Evolutionary conservation across 768 basidiomycete species (phyloP), one percentile per base, ranked within the genome.

Genomic region (Dioszegia aurantiaca): DNA sequence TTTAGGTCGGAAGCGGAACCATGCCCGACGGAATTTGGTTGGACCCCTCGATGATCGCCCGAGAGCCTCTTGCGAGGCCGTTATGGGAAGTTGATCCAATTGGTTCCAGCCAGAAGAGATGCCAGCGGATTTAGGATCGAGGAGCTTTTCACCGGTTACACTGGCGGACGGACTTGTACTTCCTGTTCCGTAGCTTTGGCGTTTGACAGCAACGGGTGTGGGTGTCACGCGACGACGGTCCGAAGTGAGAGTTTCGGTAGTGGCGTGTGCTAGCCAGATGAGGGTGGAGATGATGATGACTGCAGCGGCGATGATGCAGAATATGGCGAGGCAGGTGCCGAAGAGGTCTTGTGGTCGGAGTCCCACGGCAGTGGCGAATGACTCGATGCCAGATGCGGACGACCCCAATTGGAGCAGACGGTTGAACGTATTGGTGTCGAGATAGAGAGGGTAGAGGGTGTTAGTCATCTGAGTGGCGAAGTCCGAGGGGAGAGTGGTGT

Each of bases 291-390:
- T 69, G 17, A 82, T 78, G 62, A 89, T 82, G n/a, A 86, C 84
- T 10, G 80, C 86, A 0, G 83, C 88, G 28, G 88, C 77, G 63
- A 95, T 86, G 19, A 83, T 81, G 48, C 95, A 82, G 79, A 95
- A 94, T 53, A 97, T 78, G 37, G 84, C 79, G n/a, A 92, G 78
- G 74, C 88, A 91, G 51, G 87, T 85, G 21, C 83, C 83, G 69
- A 95, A 90, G 45, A 92, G 80, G 70, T 95, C 88, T 68, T 85
- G 81, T 1, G 88, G 87, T 12, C 85, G 84, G 4, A 98, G 72
- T 28, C 94, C 95, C 40, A 94, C 79, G 12, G 88, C 82, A 70
- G 86, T 86, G 1, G 92, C 89, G 72, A 93, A 93, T 1, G 88
- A 86, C 16, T 84, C 80, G 43, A 99, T 85, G 2, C 94, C 94